phyloP scores from a whole-genome alignment of 208 protist species.

The Angomonas ambiguus region DNA sequence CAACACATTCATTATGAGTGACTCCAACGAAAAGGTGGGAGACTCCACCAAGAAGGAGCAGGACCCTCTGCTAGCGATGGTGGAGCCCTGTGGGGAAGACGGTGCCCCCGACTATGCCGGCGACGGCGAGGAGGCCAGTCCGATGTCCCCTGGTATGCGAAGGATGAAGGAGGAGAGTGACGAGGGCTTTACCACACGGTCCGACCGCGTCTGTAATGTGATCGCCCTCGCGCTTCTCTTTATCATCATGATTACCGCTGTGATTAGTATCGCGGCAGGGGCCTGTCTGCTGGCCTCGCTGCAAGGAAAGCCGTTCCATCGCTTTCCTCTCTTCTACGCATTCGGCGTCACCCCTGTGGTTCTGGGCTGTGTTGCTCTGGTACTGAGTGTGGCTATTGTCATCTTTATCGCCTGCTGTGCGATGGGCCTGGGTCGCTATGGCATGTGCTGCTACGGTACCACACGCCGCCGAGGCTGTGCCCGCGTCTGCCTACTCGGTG shows the following conservation, averaged over 20 bases:
- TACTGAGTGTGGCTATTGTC: conserved; percentile 19
- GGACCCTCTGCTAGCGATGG: no score
- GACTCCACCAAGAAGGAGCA: no score
- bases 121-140: conserved; percentile 24
- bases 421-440: conserved; percentile 35
- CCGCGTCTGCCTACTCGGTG: conserved; percentile 33
- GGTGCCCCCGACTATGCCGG: conserved; percentile 12
- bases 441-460: conserved; percentile 45
- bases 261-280: conserved; percentile 43
- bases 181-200: conserved; percentile 3
- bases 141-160: conserved; percentile 20
- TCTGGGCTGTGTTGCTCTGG: conserved; percentile 26
- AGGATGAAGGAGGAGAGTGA: conserved; percentile 1
- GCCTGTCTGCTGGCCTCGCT: conserved; percentile 39
- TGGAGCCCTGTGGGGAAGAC: background rate
- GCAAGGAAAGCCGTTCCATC: conserved; percentile 27
- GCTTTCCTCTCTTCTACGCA: conserved; percentile 36
- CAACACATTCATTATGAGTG: no score
- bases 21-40: no score
- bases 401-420: conserved; percentile 31
- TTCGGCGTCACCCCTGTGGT: conserved; percentile 31
- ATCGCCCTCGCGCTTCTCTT: conserved; percentile 32
- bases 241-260: conserved; percentile 31
- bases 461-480: conserved; percentile 14
- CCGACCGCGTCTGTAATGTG: conserved; percentile 30